phyloP scores from a whole-genome alignment of 179 eudicot genomes.

The Heliamphora pulchella region DNA sequence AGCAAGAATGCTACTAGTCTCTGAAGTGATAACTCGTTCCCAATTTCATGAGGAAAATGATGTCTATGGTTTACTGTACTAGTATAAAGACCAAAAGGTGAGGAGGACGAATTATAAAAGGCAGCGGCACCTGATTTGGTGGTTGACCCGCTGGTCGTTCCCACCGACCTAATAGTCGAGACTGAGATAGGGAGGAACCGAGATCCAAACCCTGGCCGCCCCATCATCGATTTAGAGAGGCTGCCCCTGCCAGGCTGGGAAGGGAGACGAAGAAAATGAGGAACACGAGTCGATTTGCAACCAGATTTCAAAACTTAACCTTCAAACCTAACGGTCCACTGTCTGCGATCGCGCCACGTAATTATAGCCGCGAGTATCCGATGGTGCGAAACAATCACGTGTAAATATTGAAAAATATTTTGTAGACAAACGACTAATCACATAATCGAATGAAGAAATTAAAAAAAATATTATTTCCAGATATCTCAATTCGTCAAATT shows the following conservation, averaged over 20 bases:
- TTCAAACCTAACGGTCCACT: conserved; percentile 23
- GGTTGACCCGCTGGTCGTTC: conserved; percentile 5
- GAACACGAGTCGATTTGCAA: not conserved
- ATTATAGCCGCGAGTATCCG: not conserved
- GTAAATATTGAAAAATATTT: too few relatives aligned
- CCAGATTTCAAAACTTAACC: conserved; percentile 22
- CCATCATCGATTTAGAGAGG: not conserved
- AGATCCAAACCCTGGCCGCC: not conserved
- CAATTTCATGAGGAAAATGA: not conserved
- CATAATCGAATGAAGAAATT: too few relatives aligned
- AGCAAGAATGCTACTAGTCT: conserved; percentile 1
- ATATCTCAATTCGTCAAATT: too few relatives aligned
- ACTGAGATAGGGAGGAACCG: not conserved
- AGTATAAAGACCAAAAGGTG: not conserved
- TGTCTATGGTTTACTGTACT: not conserved
- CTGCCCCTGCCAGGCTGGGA: too few relatives aligned
- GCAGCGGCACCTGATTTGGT: not conserved
- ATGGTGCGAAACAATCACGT: conserved; percentile 8
- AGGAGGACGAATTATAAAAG: not conserved
- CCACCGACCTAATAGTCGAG: not conserved
- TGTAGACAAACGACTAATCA: too few relatives aligned
- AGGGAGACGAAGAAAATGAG: not conserved
- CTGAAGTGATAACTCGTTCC: not conserved
- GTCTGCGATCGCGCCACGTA: conserved; percentile 6
- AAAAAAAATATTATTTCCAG: too few relatives aligned